Evolutionary conservation across 2,329 filamentous ascomycete genomes (phyloP).

Genomic region (Colletotrichum sp.): DNA sequence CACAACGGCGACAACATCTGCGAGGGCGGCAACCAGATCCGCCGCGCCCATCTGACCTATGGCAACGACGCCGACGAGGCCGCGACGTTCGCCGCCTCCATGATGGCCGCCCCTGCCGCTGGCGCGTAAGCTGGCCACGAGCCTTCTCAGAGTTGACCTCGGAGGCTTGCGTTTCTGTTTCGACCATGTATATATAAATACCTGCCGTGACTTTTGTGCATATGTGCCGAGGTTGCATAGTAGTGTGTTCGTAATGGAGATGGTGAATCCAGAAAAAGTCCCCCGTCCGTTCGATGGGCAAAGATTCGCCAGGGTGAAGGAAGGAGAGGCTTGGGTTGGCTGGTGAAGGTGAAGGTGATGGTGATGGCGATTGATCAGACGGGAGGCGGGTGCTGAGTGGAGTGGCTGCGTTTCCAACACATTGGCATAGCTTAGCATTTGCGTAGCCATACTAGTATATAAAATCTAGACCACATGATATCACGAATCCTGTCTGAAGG

Average conservation of each 20-base stretch:
- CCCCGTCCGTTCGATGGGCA: background rate
- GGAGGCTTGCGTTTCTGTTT: background rate
- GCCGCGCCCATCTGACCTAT: constrained; percentile 30
- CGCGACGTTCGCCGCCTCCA: constrained; percentile 22
- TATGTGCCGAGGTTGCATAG: background rate
- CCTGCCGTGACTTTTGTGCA: background rate
- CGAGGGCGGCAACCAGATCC: constrained; percentile 29
- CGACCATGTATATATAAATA: background rate
- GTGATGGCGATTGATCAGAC: background rate
- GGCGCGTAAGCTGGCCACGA: background rate
- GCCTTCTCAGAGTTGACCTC: constrained; percentile 13
- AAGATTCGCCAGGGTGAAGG: background rate
- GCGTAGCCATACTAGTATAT: background rate
- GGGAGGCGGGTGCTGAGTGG: background rate
- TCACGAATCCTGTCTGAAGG: background rate
- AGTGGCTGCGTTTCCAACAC: background rate
- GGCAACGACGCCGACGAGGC: constrained; percentile 31
- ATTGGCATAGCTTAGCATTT: constrained; percentile 18
- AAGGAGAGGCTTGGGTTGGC: background rate
- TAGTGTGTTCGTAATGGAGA: background rate
- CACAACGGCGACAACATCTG: constrained; percentile 37
- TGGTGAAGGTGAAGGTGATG: too few species aligned
- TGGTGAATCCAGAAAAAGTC: background rate
- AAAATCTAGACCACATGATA: background rate
- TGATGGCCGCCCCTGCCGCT: background rate